Conservation (phyloP, 2,329 filamentous ascomycete species). For the Rosellinia necatrix region DNA sequence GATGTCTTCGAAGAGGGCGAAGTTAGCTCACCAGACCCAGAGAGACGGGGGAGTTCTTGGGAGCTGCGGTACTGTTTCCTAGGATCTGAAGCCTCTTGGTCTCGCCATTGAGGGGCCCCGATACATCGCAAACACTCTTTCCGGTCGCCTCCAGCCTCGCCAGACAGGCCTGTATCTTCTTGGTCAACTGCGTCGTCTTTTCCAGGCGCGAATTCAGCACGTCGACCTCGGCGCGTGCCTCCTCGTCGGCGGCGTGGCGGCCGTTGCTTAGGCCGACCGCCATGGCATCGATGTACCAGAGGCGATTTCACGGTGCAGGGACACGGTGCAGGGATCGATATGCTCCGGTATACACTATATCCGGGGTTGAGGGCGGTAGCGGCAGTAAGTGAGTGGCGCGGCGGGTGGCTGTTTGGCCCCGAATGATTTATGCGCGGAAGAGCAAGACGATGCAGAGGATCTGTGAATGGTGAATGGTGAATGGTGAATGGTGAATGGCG, state of each 20-base stretch:
- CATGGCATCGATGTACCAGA: constrained; percentile 48
- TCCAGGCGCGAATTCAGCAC: constrained; percentile 76
- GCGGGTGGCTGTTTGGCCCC: not conserved
- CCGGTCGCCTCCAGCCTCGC: constrained; percentile 84
- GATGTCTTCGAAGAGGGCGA: constrained; percentile 63
- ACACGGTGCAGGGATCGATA: not conserved
- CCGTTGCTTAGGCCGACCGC: constrained; percentile 54
- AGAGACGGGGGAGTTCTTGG: not conserved
- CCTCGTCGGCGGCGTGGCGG: constrained; percentile 64
- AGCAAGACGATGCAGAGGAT: too few relatives aligned
- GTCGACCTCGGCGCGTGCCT: constrained; percentile 71
- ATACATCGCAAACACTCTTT: constrained; percentile 87
- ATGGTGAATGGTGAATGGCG: too few relatives aligned
- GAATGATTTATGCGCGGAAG: not conserved
- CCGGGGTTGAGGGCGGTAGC: not conserved
- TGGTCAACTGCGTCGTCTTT: constrained; percentile 90
- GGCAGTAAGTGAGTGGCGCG: not conserved
- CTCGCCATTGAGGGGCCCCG: constrained; percentile 89
- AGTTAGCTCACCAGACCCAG: constrained; percentile 29
- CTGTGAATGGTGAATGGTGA: too few relatives aligned
- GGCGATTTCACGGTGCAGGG: not conserved
- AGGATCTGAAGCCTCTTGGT: constrained; percentile 88
- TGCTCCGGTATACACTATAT: too few relatives aligned
- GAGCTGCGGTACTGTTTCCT: constrained; percentile 67
- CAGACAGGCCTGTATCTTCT: constrained; percentile 91